Evolutionary conservation across 1,284 basidiomycete species (phyloP).

Genomic region (Porodaedalea pini): DNA sequence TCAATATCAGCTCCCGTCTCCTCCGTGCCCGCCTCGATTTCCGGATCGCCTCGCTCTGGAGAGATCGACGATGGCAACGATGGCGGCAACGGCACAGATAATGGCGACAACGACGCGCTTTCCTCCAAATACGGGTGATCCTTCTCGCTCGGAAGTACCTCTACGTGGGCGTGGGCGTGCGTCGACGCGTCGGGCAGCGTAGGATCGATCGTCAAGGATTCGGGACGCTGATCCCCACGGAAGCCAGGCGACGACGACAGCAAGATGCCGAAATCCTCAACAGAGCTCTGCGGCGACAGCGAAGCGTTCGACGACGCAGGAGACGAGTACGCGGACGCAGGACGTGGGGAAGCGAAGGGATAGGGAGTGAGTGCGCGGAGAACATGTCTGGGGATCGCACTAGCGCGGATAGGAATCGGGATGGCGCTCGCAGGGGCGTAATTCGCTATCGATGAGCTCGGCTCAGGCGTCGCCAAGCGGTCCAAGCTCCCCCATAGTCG

Average conservation of each 20-base stretch:
- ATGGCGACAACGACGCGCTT: not conserved
- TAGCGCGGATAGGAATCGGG: not conserved
- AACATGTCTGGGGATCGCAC: slow-evolving; percentile 13
- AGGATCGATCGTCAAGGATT: slow-evolving; percentile 15
- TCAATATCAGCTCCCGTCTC: not conserved
- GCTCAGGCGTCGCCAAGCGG: not conserved
- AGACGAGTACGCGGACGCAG: too few species aligned
- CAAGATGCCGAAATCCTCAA: slow-evolving; percentile 14
- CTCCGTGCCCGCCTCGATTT: not conserved
- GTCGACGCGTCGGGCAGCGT: not conserved
- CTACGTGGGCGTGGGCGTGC: not conserved
- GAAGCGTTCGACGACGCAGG: not conserved
- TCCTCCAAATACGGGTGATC: not conserved
- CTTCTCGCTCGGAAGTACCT: not conserved
- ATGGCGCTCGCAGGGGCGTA: not conserved
- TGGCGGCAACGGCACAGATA: not conserved
- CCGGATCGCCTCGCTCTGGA: not conserved
- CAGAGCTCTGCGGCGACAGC: slow-evolving; percentile 12
- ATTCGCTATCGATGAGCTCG: not conserved
- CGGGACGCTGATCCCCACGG: slow-evolving; percentile 10
- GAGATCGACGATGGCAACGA: not conserved
- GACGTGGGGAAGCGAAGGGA: not conserved
- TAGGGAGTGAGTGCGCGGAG: not conserved
- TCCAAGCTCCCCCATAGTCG: not conserved
- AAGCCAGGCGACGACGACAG: slow-evolving; percentile 10